Percentiles rank a stretch among this genome's conserved stretches.
phyloP scores from a whole-genome alignment of 75 land plant species.

The Cryptomeria japonica region DNA sequence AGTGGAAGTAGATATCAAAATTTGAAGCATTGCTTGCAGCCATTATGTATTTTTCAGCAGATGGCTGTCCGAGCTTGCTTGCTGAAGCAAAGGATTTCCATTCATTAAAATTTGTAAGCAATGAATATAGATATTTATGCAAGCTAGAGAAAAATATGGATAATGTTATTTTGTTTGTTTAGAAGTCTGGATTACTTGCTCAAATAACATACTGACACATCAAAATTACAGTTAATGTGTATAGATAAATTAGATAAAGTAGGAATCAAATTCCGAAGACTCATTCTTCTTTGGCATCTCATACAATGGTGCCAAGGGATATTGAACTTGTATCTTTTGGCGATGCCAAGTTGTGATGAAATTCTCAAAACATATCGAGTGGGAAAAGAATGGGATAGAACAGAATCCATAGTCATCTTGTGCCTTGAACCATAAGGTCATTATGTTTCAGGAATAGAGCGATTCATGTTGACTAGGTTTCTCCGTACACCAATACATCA shows the following conservation, averaged over 20 bases:
- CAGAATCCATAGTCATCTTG: not conserved
- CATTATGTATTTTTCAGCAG: not conserved
- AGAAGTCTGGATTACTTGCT: not conserved
- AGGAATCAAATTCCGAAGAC: not conserved
- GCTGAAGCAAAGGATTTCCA: not conserved
- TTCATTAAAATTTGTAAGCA: not conserved
- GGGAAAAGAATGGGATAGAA: not conserved
- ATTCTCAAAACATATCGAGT: not conserved
- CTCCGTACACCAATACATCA: no score
- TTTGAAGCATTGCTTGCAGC: not conserved
- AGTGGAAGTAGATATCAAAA: not conserved
- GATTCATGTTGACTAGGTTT: no score
- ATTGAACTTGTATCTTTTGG: not conserved
- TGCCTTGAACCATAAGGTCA: not conserved
- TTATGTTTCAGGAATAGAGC: no score
- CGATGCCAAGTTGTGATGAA: not conserved
- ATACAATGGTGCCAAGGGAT: not conserved
- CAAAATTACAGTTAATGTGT: not conserved
- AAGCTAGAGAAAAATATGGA: not conserved
- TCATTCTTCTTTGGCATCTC: not conserved
- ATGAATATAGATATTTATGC: not conserved
- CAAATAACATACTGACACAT: not conserved
- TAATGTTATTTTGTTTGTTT: not conserved
- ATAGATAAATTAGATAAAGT: not conserved
- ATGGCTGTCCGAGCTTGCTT: not conserved